Conservation (phyloP, 192 early-diverging fungal genomes). For the Obelidium mucronatum region DNA sequence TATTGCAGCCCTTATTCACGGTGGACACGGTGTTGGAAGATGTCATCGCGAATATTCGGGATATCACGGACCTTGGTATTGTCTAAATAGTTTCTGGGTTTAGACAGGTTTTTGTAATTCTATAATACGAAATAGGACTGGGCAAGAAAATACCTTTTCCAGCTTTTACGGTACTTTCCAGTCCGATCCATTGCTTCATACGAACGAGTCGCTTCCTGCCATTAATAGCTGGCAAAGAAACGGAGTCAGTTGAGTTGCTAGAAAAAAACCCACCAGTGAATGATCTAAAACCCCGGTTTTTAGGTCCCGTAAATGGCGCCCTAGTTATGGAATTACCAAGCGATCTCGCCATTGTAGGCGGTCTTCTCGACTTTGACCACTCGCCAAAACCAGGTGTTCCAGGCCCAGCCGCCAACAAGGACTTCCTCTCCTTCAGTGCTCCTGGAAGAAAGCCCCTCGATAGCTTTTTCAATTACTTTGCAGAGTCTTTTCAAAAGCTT, state of each 20-base stretch:
- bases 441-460: not conserved
- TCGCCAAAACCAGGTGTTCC: not conserved
- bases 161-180: constrained; percentile 57
- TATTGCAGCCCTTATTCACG: constrained; percentile 47
- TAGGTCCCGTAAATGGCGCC: not conserved
- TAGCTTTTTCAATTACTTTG: not conserved
- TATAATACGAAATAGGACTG: not conserved
- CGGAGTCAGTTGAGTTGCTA: too few relatives aligned
- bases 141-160: constrained; percentile 41
- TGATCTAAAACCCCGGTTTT: not conserved
- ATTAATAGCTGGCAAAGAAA: constrained; percentile 60
- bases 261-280: not conserved
- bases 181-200: constrained; percentile 73
- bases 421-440: not conserved
- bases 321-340: not conserved
- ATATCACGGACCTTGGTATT: constrained; percentile 31
- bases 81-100: not conserved
- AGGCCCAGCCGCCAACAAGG: not conserved
- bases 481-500: not conserved
- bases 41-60: not conserved
- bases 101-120: not conserved
- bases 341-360: not conserved
- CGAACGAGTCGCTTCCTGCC: constrained; percentile 73
- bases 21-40: not conserved
- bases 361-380: not conserved